Evolutionary conservation across 2,329 filamentous ascomycete genomes (phyloP).

Genomic region (Ampelomyces quisqualis): DNA sequence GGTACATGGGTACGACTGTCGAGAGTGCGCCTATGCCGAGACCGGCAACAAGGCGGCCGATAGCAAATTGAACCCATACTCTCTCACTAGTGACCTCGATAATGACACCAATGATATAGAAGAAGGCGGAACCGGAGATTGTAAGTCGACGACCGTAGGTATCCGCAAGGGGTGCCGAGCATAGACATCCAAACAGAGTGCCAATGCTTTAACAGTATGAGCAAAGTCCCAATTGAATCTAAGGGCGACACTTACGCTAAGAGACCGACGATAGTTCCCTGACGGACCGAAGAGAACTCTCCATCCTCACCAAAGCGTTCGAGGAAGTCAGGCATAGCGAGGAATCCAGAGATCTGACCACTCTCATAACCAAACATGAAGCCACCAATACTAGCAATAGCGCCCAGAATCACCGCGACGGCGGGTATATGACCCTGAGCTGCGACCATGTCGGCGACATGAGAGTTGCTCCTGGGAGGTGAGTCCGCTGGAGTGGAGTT

Average conservation of each 20-base stretch:
- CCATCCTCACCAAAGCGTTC: constrained; percentile 37
- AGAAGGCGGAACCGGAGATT: constrained; percentile 62
- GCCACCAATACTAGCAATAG: constrained; percentile 38
- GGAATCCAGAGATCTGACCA: constrained; percentile 28
- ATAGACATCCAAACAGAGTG: constrained; percentile 71
- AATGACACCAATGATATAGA: constrained; percentile 64
- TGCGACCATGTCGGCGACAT: constrained; percentile 10
- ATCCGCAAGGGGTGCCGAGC: constrained; percentile 60
- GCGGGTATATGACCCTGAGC: constrained; percentile 28
- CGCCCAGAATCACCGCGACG: constrained; percentile 34
- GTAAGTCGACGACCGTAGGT: constrained; percentile 61
- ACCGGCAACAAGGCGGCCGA: constrained; percentile 64
- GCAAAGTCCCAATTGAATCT: not conserved
- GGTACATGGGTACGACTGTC: constrained; percentile 62
- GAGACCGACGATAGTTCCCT: constrained; percentile 41
- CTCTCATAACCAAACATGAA: constrained; percentile 31
- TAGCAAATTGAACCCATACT: constrained; percentile 64
- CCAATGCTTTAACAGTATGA: constrained; percentile 48
- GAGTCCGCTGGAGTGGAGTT: constrained; percentile 27
- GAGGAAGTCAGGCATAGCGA: constrained; percentile 40
- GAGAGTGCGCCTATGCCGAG: constrained; percentile 65
- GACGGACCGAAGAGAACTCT: constrained; percentile 35
- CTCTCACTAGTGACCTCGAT: constrained; percentile 63
- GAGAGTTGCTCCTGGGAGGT: constrained; percentile 27
- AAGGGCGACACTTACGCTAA: constrained; percentile 27